phyloP scores from a whole-genome alignment of 345 rosid genomes.

The Salix caprea region DNA sequence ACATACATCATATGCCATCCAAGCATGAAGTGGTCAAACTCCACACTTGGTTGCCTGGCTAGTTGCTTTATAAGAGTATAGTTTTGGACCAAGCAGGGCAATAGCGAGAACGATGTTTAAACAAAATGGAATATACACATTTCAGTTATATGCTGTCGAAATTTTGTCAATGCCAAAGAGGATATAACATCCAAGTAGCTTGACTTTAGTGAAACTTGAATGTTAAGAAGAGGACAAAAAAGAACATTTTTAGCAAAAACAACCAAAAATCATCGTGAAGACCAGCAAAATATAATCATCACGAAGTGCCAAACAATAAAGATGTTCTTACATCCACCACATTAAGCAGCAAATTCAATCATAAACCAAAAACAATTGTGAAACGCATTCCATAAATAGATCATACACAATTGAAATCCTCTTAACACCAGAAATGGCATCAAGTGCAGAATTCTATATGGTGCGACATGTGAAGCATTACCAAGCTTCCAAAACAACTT shows the following conservation, averaged over 20 bases:
- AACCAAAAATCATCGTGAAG: background rate
- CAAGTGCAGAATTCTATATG: background rate
- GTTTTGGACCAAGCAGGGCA: background rate
- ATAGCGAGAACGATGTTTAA: background rate
- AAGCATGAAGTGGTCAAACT: conserved; percentile 1
- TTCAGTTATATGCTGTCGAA: background rate
- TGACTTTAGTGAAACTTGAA: background rate
- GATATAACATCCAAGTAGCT: background rate
- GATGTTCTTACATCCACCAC: conserved; percentile 1
- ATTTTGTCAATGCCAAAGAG: background rate
- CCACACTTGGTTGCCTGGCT: background rate
- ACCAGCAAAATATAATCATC: background rate
- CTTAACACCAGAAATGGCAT: background rate
- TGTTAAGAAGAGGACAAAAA: background rate
- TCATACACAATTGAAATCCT: background rate
- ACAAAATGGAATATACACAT: background rate
- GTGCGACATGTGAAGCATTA: background rate
- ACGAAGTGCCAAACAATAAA: background rate
- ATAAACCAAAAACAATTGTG: background rate
- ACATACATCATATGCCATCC: background rate
- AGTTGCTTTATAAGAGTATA: background rate
- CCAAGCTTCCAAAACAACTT: background rate
- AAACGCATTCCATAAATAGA: background rate
- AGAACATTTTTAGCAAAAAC: background rate
- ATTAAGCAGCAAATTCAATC: background rate